A percentile compares a stretch with the other conserved stretches of the same genome.
Evolutionary conservation across 257 asterid species (phyloP).

Genomic region (Gentiana straminea): DNA sequence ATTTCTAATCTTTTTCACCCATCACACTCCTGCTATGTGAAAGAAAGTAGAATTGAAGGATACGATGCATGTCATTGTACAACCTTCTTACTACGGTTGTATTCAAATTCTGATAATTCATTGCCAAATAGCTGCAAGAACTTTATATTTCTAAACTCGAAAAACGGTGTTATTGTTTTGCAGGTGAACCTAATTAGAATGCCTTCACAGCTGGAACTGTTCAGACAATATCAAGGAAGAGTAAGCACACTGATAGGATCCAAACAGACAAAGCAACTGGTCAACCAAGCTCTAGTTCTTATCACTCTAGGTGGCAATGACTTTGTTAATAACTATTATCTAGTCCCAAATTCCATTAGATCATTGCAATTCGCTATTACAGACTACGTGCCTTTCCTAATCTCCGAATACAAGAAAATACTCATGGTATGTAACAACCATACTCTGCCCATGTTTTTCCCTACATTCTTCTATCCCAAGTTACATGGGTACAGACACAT

Average conservation of each 20-base stretch:
- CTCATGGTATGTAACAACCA: conserved; percentile 51
- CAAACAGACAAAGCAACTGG: conserved; percentile 26
- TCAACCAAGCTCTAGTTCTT: conserved; percentile 57
- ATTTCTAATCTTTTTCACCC: too few species aligned
- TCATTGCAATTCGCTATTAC: conserved; percentile 52
- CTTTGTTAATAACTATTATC: conserved; percentile 72
- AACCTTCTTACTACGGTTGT: too few species aligned
- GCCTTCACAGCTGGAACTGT: conserved; percentile 43
- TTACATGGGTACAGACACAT: not conserved
- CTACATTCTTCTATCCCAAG: not conserved
- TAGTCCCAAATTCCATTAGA: conserved; percentile 60
- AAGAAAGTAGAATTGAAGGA: not conserved
- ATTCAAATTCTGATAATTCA: too few species aligned
- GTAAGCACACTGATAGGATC: conserved; percentile 45
- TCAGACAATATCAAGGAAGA: conserved; percentile 48
- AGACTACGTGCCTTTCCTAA: conserved; percentile 45
- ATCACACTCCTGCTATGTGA: not conserved
- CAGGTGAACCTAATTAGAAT: conserved; percentile 74
- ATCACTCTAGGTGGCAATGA: conserved; percentile 85
- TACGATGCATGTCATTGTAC: not conserved
- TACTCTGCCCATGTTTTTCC: not conserved
- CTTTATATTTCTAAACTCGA: too few species aligned
- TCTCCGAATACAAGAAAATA: conserved; percentile 64
- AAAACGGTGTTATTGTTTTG: not conserved
- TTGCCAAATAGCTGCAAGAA: too few species aligned